Percentiles rank a stretch among this genome's conserved stretches.
Conservation (phyloP, 768 basidiomycete genomes). For the Mycena floridula region DNA sequence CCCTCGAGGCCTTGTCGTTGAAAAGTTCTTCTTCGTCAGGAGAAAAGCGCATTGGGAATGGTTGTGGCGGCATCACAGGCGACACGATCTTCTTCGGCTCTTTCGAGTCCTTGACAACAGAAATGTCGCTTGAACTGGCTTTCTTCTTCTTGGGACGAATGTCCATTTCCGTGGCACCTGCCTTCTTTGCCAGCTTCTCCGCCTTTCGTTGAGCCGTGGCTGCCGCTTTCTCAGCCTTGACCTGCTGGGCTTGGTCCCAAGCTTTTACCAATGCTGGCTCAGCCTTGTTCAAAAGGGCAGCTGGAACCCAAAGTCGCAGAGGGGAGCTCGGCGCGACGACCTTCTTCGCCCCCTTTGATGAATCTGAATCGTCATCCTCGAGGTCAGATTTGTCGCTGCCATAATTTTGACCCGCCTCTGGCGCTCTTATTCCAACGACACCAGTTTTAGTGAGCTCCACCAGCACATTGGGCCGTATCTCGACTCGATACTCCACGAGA, state of each 20-base stretch:
- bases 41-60: background rate
- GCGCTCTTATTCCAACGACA: constrained; percentile 19
- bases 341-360: constrained; percentile 7
- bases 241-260: constrained; percentile 21
- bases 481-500: constrained; percentile 37
- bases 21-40: background rate
- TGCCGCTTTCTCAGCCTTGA: constrained; percentile 16
- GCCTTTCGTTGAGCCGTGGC: background rate
- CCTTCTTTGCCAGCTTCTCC: background rate
- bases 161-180: background rate
- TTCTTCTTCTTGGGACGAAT: background rate
- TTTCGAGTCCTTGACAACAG: background rate
- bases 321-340: constrained; percentile 22
- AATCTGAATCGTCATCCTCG: constrained; percentile 13
- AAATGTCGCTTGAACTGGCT: background rate
- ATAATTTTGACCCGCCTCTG: constrained; percentile 11
- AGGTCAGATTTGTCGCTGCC: constrained; percentile 6
- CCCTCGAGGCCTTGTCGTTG: background rate
- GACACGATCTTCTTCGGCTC: background rate
- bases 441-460: constrained; percentile 22
- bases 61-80: background rate
- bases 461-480: constrained; percentile 27
- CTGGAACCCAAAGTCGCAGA: constrained; percentile 36
- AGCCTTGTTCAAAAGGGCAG: constrained; percentile 33
- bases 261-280: constrained; percentile 29